Conservation (phyloP, 2,329 filamentous ascomycete species). For the Exophiala mesophila region DNA sequence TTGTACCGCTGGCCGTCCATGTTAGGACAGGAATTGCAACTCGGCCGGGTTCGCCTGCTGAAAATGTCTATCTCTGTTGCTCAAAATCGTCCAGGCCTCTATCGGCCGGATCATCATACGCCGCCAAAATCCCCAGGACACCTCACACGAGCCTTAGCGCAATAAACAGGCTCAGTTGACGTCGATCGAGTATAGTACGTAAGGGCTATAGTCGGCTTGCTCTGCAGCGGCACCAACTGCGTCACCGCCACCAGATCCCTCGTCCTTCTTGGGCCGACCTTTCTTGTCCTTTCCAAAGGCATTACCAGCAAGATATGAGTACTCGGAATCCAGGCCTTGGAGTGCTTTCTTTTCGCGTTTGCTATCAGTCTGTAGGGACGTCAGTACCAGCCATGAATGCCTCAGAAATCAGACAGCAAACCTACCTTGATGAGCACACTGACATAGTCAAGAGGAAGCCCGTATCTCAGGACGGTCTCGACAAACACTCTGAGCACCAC, state of each 20-base stretch:
- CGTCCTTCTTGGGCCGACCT: constrained; percentile 85
- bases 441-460: constrained; percentile 83
- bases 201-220: constrained; percentile 83
- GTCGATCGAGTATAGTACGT: constrained; percentile 95
- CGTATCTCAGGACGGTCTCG: constrained; percentile 95
- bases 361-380: constrained; percentile 62
- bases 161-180: constrained; percentile 43
- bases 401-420: constrained; percentile 9
- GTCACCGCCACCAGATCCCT: constrained; percentile 70
- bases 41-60: too few species aligned
- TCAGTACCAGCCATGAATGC: too few species aligned
- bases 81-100: too few species aligned
- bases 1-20: too few species aligned
- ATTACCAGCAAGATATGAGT: constrained; percentile 90
- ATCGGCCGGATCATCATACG: too few species aligned
- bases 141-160: too few species aligned
- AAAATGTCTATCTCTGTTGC: too few species aligned
- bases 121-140: too few species aligned
- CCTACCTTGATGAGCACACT: constrained; percentile 78
- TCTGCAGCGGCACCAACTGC: constrained; percentile 47
- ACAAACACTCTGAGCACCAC: constrained; percentile 90
- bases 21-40: too few species aligned
- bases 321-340: constrained; percentile 72
- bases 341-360: constrained; percentile 78
- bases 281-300: constrained; percentile 92